Evolutionary conservation across 345 rosid species (phyloP), one percentile per base, ranked within the genome.

Genomic region (Cardamine resedifolia): DNA sequence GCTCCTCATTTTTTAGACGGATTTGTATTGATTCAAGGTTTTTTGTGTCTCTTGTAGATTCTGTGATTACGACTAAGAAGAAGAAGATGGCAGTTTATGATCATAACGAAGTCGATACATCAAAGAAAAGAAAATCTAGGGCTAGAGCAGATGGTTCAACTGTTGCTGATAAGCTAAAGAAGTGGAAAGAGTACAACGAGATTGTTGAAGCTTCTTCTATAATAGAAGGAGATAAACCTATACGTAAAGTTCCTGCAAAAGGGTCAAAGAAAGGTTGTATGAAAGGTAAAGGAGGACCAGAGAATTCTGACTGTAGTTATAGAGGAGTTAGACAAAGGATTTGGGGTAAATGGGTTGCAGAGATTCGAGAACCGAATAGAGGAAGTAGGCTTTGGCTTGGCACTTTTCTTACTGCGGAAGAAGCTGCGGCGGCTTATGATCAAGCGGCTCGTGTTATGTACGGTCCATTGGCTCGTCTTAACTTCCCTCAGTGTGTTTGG

Each of bases 321-420:
- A 77, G 98, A 70, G 98, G 98, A 1, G 97, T 90, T 33, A 83
- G 98, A 73, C 98, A 92, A 77, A 83, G 98, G 74, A 70, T 88
- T n/a, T 92, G 98, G 98, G 98, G 98, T 5, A 90, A 88, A 77
- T 92, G 98, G 96, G 96, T 90, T 48, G 91, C 98, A 0, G 97
- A 90, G 81, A 93, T 93, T 51, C 73, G 98, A 9, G 90, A 90
- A 31, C 98, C 98, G 0, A 80, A 85, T 7, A 70, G 83, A 55
- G 89, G 89, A 30, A 82, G 67, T 16, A 72, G 98, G 68, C 83
- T 90, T 2, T 93, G 98, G 98, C 87, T 93, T 18, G 98, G 98
- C 9, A 93, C 97, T 21, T 93, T 86, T 44, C 88, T 84, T 2
- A 89, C 92, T 2, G 97, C 96, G 0, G 28, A 68, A 10, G 81